Percentiles rank a stretch among this genome's conserved stretches.
These are phyloP conservation scores for Usnea hakonensis DNA, from an alignment of 495 filamentous ascomycete species.

Conservation along the genomic window DNA sequence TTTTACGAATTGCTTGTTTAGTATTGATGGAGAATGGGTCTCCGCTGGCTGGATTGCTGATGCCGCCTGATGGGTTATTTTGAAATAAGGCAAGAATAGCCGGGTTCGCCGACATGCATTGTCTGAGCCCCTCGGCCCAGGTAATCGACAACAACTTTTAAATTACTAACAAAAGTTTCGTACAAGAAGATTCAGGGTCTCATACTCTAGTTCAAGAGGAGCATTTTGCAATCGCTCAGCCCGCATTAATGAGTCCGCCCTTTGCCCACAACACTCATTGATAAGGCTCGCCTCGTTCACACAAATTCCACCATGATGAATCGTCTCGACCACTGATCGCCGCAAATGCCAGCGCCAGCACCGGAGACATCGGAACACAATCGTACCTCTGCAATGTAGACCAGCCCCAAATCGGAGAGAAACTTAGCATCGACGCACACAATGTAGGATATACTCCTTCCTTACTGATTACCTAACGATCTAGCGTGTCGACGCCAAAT, in stretches of 20 bases:
- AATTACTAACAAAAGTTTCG: too few relatives aligned
- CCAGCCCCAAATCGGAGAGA: background rate
- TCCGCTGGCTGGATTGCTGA: too few relatives aligned
- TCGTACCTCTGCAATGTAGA: background rate
- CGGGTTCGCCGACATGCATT: too few relatives aligned
- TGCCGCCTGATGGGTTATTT: background rate
- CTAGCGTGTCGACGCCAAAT: background rate
- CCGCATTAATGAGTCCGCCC: constrained; percentile 2
- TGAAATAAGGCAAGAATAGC: background rate
- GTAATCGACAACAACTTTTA: too few relatives aligned
- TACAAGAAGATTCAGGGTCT: too few relatives aligned
- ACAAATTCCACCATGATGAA: background rate
- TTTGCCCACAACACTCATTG: constrained; percentile 13
- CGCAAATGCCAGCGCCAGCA: constrained; percentile 6
- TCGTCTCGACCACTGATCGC: constrained; percentile 4
- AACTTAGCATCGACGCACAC: background rate
- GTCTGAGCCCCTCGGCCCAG: background rate
- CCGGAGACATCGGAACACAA: constrained; percentile 12
- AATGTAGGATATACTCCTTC: background rate
- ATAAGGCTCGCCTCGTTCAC: constrained; percentile 6
- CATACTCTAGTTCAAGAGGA: too few relatives aligned
- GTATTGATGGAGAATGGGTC: too few relatives aligned
- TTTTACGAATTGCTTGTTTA: too few relatives aligned
- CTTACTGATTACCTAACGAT: background rate
- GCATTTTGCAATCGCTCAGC: background rate